A percentile compares a stretch with the other conserved stretches of the same genome.
Evolutionary conservation across 2,329 filamentous ascomycete species (phyloP).

Genomic region (Paraphoma sp.): DNA sequence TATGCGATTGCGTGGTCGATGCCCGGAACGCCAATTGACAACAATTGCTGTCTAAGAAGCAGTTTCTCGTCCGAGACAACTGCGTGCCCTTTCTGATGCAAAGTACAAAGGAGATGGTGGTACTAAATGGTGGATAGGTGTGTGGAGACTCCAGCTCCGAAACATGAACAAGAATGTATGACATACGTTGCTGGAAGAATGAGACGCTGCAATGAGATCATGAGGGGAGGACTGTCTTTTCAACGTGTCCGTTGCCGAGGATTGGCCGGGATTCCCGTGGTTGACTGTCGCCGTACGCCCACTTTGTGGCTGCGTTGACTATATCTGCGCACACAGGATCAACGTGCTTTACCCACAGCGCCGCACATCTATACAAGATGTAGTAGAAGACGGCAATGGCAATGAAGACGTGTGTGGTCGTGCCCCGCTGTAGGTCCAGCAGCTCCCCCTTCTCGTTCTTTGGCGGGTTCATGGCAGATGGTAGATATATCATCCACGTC

Average conservation of each 20-base stretch:
- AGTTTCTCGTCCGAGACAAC: neutral
- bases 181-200: neutral
- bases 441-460: constrained; percentile 45
- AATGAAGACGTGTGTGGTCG: constrained; percentile 38
- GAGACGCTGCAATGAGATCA: constrained; percentile 7
- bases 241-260: constrained; percentile 22
- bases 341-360: constrained; percentile 43
- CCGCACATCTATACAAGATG: constrained; percentile 41
- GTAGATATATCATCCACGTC: constrained; percentile 64
- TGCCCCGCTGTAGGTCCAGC: constrained; percentile 42
- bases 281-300: constrained; percentile 39
- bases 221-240: constrained; percentile 31
- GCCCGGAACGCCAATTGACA: neutral
- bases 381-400: constrained; percentile 46
- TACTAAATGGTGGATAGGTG: constrained; percentile 5
- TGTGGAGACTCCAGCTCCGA: constrained; percentile 5
- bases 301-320: constrained; percentile 38
- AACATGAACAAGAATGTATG: constrained; percentile 10
- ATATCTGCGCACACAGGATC: constrained; percentile 44
- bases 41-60: neutral
- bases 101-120: constrained; percentile 1
- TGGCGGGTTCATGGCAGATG: constrained; percentile 46
- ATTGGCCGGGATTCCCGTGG: constrained; percentile 26
- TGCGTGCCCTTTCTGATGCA: neutral
- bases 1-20: neutral